Evolutionary conservation across 495 filamentous ascomycete genomes (phyloP), one percentile per base, ranked within the genome.

Genomic region (Penicillium cataractarum): DNA sequence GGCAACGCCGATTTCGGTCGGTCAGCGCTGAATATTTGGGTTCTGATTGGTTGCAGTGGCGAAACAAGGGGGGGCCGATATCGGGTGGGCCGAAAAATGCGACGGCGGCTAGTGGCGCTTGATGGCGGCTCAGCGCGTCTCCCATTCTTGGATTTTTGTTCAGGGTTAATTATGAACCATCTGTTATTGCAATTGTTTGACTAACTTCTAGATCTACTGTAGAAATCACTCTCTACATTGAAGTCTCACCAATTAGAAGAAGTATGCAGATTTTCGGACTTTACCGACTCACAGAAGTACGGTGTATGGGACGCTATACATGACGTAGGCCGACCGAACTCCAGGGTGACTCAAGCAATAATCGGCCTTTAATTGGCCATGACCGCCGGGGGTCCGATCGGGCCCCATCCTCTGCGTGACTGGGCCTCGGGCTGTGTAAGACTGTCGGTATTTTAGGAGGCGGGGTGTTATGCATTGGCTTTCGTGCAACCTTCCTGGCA

Each of bases 1-100:
- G 74, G 76, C 75, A 71, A 57, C 58, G 64, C 78, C 78, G 78
- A 73, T 64, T 50, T 80, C 78, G 78, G 73, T 66, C 70, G 74
- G 77, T 78, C 76, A 78, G 75, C 76, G 67, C 33, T 55, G 68
- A 77, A 76, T 77, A 24, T 19, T 48, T 8, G 21, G 8, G 12
- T 21, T 49, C 5, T 68, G 49, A 80, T 77, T 78, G 76, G 76
- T 24, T 56, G 58, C 19, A 6, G 51, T 63, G 63, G 64, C 54
- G 12, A 58, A 40, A 10, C 1, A 24, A 19, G 17, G 31, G 52
- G 33, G 17, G 7, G 13, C 70, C 71, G 69, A 73, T 64, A 56
- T 68, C 68, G 70, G 70, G 44, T 21, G 40, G 44, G 31, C 22
- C 8, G 33, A 53, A 63, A 67, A 70, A 67, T 52, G 57, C 37